These are phyloP conservation scores for Trichoderma brevicompactum DNA, from an alignment of 2,329 filamentous ascomycete species.

Conservation along the genomic window DNA sequence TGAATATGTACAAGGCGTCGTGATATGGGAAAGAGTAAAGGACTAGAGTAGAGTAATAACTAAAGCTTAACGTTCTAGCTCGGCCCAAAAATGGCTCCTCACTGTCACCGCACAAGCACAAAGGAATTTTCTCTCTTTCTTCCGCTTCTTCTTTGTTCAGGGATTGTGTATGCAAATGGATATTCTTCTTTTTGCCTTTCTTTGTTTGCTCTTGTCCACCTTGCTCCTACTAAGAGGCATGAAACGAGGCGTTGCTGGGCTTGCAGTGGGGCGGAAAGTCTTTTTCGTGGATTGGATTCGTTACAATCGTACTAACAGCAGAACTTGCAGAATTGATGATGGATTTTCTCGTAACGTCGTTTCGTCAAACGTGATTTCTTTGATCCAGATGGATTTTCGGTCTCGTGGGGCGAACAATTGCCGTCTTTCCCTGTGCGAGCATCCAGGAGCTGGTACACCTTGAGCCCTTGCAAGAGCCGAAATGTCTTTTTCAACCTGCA, in stretches of 20 bases:
- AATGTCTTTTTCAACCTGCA: constrained; percentile 6
- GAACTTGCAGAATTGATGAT: constrained; percentile 31
- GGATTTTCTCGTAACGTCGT: constrained; percentile 22
- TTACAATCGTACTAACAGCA: constrained; percentile 41
- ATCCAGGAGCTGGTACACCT: constrained; percentile 19
- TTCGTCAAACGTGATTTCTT: constrained; percentile 11
- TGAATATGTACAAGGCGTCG: constrained; percentile 34
- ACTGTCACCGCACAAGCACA: constrained; percentile 27
- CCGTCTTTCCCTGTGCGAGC: constrained; percentile 30
- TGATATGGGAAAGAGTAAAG: constrained; percentile 18
- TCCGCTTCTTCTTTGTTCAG: constrained; percentile 19
- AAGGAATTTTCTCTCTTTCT: constrained; percentile 5
- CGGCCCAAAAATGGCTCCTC: constrained; percentile 20
- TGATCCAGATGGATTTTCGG: neutral
- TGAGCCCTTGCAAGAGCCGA: constrained; percentile 15
- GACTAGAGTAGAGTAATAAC: constrained; percentile 33
- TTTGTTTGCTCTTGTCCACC: constrained; percentile 26
- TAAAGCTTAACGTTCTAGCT: constrained; percentile 44
- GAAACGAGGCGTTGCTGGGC: constrained; percentile 18
- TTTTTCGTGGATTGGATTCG: constrained; percentile 36
- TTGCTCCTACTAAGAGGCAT: constrained; percentile 20
- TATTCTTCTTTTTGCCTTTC: constrained; percentile 14
- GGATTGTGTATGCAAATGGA: constrained; percentile 12
- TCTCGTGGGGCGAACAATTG: constrained; percentile 13
- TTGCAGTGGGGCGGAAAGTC: constrained; percentile 30